phyloP scores from a whole-genome alignment of 148 eudicot species.

The Spergularia marina region DNA sequence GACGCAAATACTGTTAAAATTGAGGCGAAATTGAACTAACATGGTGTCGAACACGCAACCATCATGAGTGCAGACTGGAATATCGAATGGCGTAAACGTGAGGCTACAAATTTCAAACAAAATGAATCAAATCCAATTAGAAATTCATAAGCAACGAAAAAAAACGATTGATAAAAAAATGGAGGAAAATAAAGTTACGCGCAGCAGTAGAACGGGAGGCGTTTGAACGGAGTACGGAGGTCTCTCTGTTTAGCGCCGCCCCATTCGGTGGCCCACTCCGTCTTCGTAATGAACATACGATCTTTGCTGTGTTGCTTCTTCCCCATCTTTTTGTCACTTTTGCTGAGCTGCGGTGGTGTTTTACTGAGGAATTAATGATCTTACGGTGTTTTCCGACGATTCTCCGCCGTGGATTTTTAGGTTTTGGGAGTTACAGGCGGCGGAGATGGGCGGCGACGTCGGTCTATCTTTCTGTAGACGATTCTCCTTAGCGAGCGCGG shows the following conservation, averaged over 20 bases:
- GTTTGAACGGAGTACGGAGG: constrained; percentile 69
- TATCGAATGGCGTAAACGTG: constrained; percentile 90
- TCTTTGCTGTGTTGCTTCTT: constrained; percentile 98
- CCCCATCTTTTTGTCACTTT: constrained; percentile 54
- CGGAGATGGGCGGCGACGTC: background rate
- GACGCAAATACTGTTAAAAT: background rate
- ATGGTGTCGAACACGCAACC: constrained; percentile 82
- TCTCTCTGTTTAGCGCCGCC: constrained; percentile 93
- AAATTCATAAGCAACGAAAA: background rate
- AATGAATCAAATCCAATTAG: background rate
- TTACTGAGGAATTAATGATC: too few relatives aligned
- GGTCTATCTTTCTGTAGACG: too few relatives aligned
- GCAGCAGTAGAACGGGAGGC: constrained; percentile 98
- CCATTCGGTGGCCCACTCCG: constrained; percentile 99
- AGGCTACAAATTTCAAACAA: constrained; percentile 44
- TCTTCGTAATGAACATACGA: constrained; percentile 85
- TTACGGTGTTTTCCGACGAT: too few relatives aligned
- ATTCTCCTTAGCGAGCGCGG: too few relatives aligned
- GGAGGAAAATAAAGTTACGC: constrained; percentile 44
- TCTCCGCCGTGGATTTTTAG: constrained; percentile 14
- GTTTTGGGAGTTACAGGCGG: background rate
- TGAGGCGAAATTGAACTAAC: constrained; percentile 34
- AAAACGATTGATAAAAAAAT: background rate
- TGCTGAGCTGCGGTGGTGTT: too few relatives aligned
- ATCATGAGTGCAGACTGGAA: constrained; percentile 75